These are phyloP conservation scores for Phytophthora fragariaefolia DNA, from an alignment of 352 stramenopile genomes.

Conservation along the genomic window DNA sequence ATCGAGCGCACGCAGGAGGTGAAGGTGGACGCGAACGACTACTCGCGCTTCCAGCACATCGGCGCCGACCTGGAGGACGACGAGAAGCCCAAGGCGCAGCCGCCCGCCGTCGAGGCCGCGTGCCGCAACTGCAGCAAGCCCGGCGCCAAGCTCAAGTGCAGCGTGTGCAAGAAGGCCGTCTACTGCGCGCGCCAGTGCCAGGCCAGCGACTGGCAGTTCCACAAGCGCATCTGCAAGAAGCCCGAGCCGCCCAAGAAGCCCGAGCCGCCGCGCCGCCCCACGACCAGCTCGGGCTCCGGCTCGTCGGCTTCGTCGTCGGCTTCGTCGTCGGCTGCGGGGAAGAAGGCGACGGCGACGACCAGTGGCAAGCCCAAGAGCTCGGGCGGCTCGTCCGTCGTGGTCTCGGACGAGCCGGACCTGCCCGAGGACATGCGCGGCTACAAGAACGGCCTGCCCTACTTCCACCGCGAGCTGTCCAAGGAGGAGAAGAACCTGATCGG, in stretches of 20 bases:
- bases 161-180: constrained; percentile 85
- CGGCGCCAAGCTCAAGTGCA: constrained; percentile 87
- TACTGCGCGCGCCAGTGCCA: constrained; percentile 86
- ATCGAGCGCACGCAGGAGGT: constrained; percentile 71
- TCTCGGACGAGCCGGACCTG: constrained; percentile 73
- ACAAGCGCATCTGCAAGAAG: constrained; percentile 91
- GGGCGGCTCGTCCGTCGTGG: constrained; percentile 51
- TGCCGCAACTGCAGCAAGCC: constrained; percentile 85
- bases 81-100: constrained; percentile 16
- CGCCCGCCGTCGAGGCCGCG: constrained; percentile 18
- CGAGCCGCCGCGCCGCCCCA: constrained; percentile 37
- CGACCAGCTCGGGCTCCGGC: constrained; percentile 14
- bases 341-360: constrained; percentile 26
- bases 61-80: constrained; percentile 57
- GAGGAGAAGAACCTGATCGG: constrained; percentile 96
- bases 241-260: constrained; percentile 65
- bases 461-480: constrained; percentile 97
- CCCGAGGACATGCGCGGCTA: constrained; percentile 72
- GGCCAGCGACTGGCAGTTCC: constrained; percentile 85
- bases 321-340: constrained; percentile 18
- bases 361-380: constrained; percentile 25
- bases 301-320: constrained; percentile 9
- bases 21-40: constrained; percentile 85
- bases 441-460: constrained; percentile 93
- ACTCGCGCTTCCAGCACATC: constrained; percentile 88